Base-by-base conservation (phyloP, 108 stramenopile species). In the Fragilaria radians region DNA sequence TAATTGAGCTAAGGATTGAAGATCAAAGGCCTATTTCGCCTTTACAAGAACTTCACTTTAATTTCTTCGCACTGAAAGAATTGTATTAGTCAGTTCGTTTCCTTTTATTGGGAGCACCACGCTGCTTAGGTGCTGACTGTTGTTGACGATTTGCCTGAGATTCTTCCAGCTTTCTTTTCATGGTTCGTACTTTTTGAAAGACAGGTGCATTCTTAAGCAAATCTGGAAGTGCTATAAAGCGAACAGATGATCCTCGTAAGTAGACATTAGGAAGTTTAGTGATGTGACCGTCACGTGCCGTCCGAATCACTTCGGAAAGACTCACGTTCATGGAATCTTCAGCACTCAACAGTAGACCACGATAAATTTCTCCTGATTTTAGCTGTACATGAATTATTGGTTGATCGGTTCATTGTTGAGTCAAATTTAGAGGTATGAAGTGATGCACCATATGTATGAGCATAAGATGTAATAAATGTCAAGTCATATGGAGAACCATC, bases 291-390 rank as follows among this genome's bases (percentile, higher is more conserved):
- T 81, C 89, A 21, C 83, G 72, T 24, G 83, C 81, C 22, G 91
- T 92, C 22, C 85, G 80, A 46, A 92, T 58, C 5, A 89, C 91
- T 48, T 92, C 91, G 4, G 85, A 81, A 5, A 92, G 49, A 24
- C 76, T 83, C 73, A 92, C 79, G 70, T 98, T 98, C 97, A 98
- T 98, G 3, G 97, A 96, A 57, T 98, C 97, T 66, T 98, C 97
- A 5, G 97, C 90, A 55, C 89, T 87, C 33, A 92, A 45, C 47
- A 98, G 72, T n/a, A 91, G 68, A 24, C 97, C 97, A 59, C 97
- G 62, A 66, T 95, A 98, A 34, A 96, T 91, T 81, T 98, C 97
- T 28, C 97, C 97, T 62, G 90, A 93, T 66, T 96, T 98, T 84
- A 91, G 79, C 83, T 86, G 36, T 42, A 46, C 1, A 46, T 17